phyloP scores from a whole-genome alignment of 2,329 filamentous ascomycete genomes.

The Penicillium sp. region DNA sequence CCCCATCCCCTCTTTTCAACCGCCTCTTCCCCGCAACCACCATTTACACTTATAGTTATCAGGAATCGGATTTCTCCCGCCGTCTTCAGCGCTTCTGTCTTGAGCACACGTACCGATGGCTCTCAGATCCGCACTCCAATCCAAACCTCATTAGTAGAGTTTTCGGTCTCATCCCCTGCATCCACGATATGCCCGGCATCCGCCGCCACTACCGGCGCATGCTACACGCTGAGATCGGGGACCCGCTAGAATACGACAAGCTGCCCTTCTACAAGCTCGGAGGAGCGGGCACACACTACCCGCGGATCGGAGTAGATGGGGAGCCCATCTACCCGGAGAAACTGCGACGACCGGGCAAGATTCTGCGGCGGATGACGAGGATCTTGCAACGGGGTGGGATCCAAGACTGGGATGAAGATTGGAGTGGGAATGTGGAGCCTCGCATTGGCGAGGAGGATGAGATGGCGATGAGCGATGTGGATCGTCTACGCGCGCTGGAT shows the following conservation, averaged over 20 bases:
- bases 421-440: slow-evolving; percentile 24
- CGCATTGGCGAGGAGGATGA: neutral
- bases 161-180: slow-evolving; percentile 33
- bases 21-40: slow-evolving; percentile 27
- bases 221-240: slow-evolving; percentile 24
- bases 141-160: slow-evolving; percentile 21
- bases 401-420: slow-evolving; percentile 30
- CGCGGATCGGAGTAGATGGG: slow-evolving; percentile 43
- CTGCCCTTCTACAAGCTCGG: slow-evolving; percentile 53
- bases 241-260: slow-evolving; percentile 23
- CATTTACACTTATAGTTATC: slow-evolving; percentile 62
- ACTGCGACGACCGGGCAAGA: slow-evolving; percentile 30
- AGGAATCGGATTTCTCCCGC: slow-evolving; percentile 72
- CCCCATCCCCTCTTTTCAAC: slow-evolving; percentile 24
- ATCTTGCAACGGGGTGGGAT: slow-evolving; percentile 24
- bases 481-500: slow-evolving; percentile 54
- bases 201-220: slow-evolving; percentile 18
- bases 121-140: slow-evolving; percentile 42
- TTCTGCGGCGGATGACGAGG: slow-evolving; percentile 26
- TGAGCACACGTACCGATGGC: slow-evolving; percentile 66
- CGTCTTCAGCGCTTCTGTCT: slow-evolving; percentile 69
- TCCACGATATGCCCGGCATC: slow-evolving; percentile 27
- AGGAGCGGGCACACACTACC: slow-evolving; percentile 70
- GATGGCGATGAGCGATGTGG: slow-evolving; percentile 26
- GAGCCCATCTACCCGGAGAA: slow-evolving; percentile 39